phyloP scores from a whole-genome alignment of 2,329 filamentous ascomycete species.

The Colletotrichum aenigma region DNA sequence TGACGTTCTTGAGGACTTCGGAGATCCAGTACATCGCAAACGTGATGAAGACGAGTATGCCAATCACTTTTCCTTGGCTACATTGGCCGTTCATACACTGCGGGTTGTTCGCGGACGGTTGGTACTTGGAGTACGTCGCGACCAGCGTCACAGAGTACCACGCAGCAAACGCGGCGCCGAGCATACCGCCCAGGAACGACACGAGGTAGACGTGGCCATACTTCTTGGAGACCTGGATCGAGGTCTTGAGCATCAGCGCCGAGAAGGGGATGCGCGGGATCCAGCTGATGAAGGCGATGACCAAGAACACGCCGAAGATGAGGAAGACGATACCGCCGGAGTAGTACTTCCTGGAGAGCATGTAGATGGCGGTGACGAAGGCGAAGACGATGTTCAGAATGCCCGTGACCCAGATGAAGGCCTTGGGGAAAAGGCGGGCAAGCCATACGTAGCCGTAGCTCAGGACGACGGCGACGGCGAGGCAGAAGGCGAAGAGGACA shows the following conservation, averaged over 20 bases:
- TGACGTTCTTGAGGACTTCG: constrained; percentile 92
- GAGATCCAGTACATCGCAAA: constrained; percentile 95
- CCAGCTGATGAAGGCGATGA: constrained; percentile 88
- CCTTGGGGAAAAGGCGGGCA: constrained; percentile 80
- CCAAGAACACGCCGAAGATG: constrained; percentile 78
- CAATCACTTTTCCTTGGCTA: constrained; percentile 78
- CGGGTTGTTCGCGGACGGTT: constrained; percentile 62
- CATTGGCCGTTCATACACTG: constrained; percentile 67
- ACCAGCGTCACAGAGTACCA: constrained; percentile 90
- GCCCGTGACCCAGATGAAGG: constrained; percentile 91
- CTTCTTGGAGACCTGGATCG: constrained; percentile 82
- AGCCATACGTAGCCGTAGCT: constrained; percentile 79
- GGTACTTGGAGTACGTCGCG: constrained; percentile 83
- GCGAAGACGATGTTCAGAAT: constrained; percentile 87
- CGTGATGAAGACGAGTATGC: constrained; percentile 83
- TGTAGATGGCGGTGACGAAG: constrained; percentile 86
- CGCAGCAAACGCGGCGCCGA: constrained; percentile 76
- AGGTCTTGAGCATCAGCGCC: constrained; percentile 85
- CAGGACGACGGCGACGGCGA: constrained; percentile 75
- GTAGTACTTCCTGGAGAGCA: constrained; percentile 78
- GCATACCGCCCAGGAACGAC: constrained; percentile 80
- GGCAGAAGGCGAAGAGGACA: constrained; percentile 80
- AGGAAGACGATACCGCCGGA: constrained; percentile 88
- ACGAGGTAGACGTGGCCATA: constrained; percentile 88
- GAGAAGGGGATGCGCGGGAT: constrained; percentile 90